A percentile compares a stretch with the other conserved stretches of the same genome.
Conservation (phyloP, 371 early-diverging fungal genomes). For the Mucor saturninus region DNA sequence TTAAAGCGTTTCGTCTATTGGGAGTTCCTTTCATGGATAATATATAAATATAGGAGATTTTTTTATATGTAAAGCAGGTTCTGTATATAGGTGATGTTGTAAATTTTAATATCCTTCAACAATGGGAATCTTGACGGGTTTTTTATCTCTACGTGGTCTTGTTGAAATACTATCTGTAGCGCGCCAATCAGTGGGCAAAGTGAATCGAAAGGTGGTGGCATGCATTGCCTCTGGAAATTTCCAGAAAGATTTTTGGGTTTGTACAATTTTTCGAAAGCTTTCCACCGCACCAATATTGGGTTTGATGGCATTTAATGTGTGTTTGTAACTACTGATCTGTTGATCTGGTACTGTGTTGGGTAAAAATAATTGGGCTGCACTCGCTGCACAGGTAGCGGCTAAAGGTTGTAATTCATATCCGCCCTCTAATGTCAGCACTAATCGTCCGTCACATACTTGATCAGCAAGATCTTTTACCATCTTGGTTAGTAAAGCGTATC, state of each 20-base stretch:
- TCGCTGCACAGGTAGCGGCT: conserved; percentile 48
- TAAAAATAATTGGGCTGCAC: conserved; percentile 52
- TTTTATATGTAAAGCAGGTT: background rate
- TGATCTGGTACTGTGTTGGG: conserved; percentile 43
- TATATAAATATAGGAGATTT: no score
- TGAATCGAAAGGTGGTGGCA: conserved; percentile 53
- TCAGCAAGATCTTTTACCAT: conserved; percentile 60
- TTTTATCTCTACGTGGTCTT: conserved; percentile 51
- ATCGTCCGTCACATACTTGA: conserved; percentile 55
- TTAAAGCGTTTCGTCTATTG: no score
- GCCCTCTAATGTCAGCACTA: conserved; percentile 56
- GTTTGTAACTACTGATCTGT: conserved; percentile 40
- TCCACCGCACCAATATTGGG: conserved; percentile 61
- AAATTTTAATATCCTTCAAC: conserved; percentile 38
- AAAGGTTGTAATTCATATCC: conserved; percentile 58
- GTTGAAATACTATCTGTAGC: conserved; percentile 59
- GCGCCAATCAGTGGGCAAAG: conserved; percentile 62
- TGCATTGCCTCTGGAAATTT: conserved; percentile 48
- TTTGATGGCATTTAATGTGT: conserved; percentile 55
- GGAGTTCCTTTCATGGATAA: no score
- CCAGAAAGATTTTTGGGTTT: conserved; percentile 58
- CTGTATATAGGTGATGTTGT: background rate
- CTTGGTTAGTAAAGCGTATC: conserved; percentile 62
- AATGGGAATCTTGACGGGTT: conserved; percentile 33
- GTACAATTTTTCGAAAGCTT: conserved; percentile 45